Conservation (phyloP, 2,329 filamentous ascomycete species). For the Simplicillium sp. region DNA sequence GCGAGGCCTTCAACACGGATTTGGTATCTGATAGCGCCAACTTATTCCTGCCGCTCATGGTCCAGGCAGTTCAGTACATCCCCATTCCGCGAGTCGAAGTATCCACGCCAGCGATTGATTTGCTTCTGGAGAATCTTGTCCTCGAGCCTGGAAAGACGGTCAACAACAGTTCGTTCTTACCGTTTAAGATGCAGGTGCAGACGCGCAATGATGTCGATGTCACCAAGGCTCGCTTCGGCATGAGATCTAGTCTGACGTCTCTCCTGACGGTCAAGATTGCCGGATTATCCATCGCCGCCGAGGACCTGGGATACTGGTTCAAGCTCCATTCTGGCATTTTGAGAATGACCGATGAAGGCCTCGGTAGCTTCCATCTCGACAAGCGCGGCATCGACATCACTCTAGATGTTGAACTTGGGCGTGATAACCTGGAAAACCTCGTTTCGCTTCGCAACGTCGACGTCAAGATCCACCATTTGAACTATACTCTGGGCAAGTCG, state of each 20-base stretch:
- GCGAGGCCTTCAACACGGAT: slow-evolving; percentile 23
- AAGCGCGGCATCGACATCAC: slow-evolving; percentile 80
- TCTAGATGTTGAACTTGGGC: slow-evolving; percentile 74
- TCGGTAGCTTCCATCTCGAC: slow-evolving; percentile 78
- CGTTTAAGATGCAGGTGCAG: slow-evolving; percentile 70
- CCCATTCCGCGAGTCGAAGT: slow-evolving; percentile 88
- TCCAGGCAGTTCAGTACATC: slow-evolving; percentile 74
- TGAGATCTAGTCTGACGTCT: slow-evolving; percentile 56
- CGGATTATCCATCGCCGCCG: slow-evolving; percentile 73
- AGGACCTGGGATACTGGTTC: slow-evolving; percentile 86
- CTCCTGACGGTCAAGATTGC: slow-evolving; percentile 70
- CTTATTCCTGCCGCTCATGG: slow-evolving; percentile 67
- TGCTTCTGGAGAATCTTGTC: slow-evolving; percentile 83
- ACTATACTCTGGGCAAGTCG: slow-evolving; percentile 66
- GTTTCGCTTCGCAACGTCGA: slow-evolving; percentile 66
- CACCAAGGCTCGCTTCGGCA: slow-evolving; percentile 58
- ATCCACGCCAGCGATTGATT: slow-evolving; percentile 71
- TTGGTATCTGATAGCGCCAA: slow-evolving; percentile 33
- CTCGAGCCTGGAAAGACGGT: slow-evolving; percentile 79
- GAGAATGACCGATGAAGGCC: slow-evolving; percentile 69
- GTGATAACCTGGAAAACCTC: slow-evolving; percentile 70
- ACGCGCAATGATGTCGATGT: slow-evolving; percentile 83
- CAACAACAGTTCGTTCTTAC: slow-evolving; percentile 81
- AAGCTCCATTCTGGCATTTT: slow-evolving; percentile 68
- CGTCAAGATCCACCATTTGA: slow-evolving; percentile 78